Evolutionary conservation across 345 rosid genomes (phyloP), one percentile per base, ranked within the genome.

Genomic region (Anacardium occidentale): DNA sequence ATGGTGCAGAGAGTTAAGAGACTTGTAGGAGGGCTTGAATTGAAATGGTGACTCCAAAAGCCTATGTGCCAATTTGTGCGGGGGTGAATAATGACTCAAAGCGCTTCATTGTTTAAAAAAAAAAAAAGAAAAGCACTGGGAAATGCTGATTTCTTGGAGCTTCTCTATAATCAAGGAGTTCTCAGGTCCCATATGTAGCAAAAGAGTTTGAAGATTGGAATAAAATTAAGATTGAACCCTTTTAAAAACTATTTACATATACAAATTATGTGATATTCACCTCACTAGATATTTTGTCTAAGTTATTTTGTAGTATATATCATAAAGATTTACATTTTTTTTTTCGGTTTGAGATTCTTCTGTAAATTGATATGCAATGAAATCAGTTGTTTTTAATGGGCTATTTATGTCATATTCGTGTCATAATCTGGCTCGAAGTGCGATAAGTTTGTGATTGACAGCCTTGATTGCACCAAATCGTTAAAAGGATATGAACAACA

Each of bases 141-240:
- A 0, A 81, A 83, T 29, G 74, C 73, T 2, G 81, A 79, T 17
- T 81, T 85, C 70, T 4, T 56, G 66, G 68, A 75, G 62, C 73
- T 85, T 78, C 66, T 81, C 2, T 58, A 69, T 24, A 68, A 72
- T 22, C 24, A 83, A 11, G 85, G 87, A 5, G 54, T 81, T 64
- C 25, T 81, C 44, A 77, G 78, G 77, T 85, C 51, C 74, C 83
- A 2, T 77, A 10, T 20, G 81, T 77, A 17, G 81, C 82, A 0
- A 63, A 76, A 13, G 87, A 74, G 61, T 83, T 85, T 8, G 84
- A 81, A 26, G 79, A 83, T 25, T 63, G 83, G 86, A 66, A 25
- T 21, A 74, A 74, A 70, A 62, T 79, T n/a, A 29, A 58, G 62
- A 34, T 64, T 62, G 60, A 74, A 56, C 24, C 75, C 26, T 4